Conservation (phyloP, 768 basidiomycete genomes). For the Cystobasidium ongulense region DNA sequence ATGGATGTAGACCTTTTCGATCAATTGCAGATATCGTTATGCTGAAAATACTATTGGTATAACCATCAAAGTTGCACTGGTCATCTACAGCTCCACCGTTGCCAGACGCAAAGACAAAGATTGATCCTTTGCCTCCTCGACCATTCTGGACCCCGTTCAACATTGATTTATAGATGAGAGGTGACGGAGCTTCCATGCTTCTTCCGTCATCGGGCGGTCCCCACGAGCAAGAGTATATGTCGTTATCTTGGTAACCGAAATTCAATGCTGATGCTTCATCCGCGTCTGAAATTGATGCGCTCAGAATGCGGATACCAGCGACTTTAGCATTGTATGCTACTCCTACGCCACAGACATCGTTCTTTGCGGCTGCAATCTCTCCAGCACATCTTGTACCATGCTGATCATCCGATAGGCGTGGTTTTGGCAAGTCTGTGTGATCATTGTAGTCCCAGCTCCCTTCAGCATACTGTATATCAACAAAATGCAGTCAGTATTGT, state of each 20-base stretch:
- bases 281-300: conserved; percentile 84
- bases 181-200: conserved; percentile 87
- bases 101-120: conserved; percentile 95
- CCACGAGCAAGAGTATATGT: conserved; percentile 95
- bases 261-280: conserved; percentile 95
- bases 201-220: conserved; percentile 91
- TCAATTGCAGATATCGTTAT: conserved; percentile 95
- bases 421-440: conserved; percentile 75
- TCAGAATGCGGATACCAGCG: conserved; percentile 89
- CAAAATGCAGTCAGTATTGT: not conserved
- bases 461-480: not conserved
- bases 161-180: conserved; percentile 85
- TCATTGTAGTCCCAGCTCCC: conserved; percentile 71
- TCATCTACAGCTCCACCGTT: conserved; percentile 86
- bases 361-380: conserved; percentile 85
- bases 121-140: conserved; percentile 75
- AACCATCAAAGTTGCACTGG: conserved; percentile 99
- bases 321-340: conserved; percentile 86
- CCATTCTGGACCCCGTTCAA: conserved; percentile 88
- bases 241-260: conserved; percentile 82
- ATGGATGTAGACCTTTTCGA: conserved; percentile 83
- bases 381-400: conserved; percentile 98
- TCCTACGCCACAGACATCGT: conserved; percentile 87
- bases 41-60: conserved; percentile 94
- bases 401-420: conserved; percentile 78